Percentiles rank a stretch among this genome's conserved stretches.
These are phyloP conservation scores for Pichia sp. DNA, from an alignment of 1,139 yeast genomes.

Conservation along the genomic window DNA sequence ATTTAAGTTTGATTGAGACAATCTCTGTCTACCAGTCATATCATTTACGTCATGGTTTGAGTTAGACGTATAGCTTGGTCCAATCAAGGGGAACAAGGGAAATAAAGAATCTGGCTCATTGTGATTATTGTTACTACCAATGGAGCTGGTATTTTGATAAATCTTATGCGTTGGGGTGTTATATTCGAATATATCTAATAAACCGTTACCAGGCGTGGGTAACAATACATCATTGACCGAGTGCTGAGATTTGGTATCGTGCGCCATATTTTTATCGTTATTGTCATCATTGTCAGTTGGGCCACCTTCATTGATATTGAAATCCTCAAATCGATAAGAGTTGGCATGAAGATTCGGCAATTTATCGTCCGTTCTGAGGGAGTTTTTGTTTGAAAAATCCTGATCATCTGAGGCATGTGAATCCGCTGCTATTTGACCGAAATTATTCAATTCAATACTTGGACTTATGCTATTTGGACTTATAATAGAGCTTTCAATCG, in stretches of 20 bases:
- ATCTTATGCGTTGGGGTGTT: slow-evolving; percentile 1
- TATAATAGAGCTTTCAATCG: slow-evolving; percentile 1
- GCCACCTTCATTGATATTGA: too few relatives aligned
- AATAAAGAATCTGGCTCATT: slow-evolving; percentile 29
- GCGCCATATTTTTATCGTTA: not conserved
- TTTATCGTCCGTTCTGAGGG: not conserved
- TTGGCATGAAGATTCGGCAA: too few relatives aligned
- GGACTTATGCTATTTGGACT: slow-evolving; percentile 9
- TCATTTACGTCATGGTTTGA: slow-evolving; percentile 3
- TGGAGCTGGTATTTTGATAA: not conserved
- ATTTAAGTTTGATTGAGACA: slow-evolving; percentile 17
- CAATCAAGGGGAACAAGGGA: slow-evolving; percentile 47
- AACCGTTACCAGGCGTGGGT: slow-evolving; percentile 31
- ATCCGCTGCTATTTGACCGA: too few relatives aligned
- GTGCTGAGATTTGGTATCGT: too few relatives aligned
- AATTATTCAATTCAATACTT: not conserved
- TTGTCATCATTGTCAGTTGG: not conserved
- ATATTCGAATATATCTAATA: slow-evolving; percentile 31
- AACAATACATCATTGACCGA: slow-evolving; percentile 22
- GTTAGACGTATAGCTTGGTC: slow-evolving; percentile 28
- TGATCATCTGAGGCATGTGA: too few relatives aligned
- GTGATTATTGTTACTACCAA: not conserved
- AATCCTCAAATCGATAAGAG: too few relatives aligned
- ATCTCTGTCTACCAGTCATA: slow-evolving; percentile 1
- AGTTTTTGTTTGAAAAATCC: too few relatives aligned